Evolutionary conservation across 2,329 filamentous ascomycete genomes (phyloP).

Genomic region (Aspergillus bombycis): DNA sequence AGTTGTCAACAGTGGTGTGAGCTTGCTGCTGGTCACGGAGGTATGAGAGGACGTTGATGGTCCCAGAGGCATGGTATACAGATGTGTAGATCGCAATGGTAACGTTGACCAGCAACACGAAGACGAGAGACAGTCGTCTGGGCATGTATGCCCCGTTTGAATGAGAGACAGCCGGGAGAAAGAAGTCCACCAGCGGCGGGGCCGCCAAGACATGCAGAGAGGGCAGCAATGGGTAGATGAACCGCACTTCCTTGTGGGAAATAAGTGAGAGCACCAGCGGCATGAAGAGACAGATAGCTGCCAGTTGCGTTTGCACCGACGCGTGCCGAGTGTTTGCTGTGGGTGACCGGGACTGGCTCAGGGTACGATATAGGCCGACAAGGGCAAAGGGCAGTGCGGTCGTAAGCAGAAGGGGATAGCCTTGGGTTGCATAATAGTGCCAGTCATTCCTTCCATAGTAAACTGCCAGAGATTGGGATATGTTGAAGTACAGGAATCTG

Average conservation of each 20-base stretch:
- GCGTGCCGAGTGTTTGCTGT: slow-evolving; percentile 34
- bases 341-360: slow-evolving; percentile 39
- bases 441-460: slow-evolving; percentile 91
- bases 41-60: slow-evolving; percentile 72
- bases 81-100: slow-evolving; percentile 74
- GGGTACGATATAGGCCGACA: slow-evolving; percentile 62
- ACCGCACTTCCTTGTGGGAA: slow-evolving; percentile 95
- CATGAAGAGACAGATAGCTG: slow-evolving; percentile 63
- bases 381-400: slow-evolving; percentile 78
- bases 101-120: slow-evolving; percentile 67
- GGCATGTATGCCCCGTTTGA: slow-evolving; percentile 43
- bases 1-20: slow-evolving; percentile 49
- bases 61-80: slow-evolving; percentile 77
- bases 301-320: slow-evolving; percentile 57
- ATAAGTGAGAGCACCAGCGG: slow-evolving; percentile 71
- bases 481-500: slow-evolving; percentile 87
- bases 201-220: slow-evolving; percentile 81
- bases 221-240: slow-evolving; percentile 90
- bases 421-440: slow-evolving; percentile 93
- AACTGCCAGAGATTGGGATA: slow-evolving; percentile 81
- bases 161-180: slow-evolving; percentile 51
- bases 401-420: slow-evolving; percentile 82
- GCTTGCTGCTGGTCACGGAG: slow-evolving; percentile 74
- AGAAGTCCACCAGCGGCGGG: slow-evolving; percentile 66
- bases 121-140: slow-evolving; percentile 57